Evolutionary conservation across 148 eudicot genomes (phyloP).

Genomic region (Rhododendron molle): DNA sequence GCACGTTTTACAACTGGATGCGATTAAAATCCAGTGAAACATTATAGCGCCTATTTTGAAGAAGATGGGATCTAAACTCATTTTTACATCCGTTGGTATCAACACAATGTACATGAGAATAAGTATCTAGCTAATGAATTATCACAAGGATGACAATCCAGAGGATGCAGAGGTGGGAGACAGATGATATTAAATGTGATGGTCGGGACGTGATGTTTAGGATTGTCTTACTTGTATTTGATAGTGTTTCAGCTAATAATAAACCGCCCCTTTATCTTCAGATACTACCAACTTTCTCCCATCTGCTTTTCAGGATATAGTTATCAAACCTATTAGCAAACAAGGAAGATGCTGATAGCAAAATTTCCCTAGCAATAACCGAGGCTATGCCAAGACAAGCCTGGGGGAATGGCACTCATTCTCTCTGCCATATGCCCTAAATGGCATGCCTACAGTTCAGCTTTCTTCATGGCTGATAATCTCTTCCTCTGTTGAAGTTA

Average conservation of each 20-base stretch:
- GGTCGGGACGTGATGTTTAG: background rate
- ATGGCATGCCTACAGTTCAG: background rate
- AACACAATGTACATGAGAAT: background rate
- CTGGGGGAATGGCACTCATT: background rate
- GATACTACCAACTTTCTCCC: background rate
- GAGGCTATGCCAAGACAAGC: background rate
- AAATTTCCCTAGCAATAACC: background rate
- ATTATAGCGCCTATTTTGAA: background rate
- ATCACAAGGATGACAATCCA: background rate
- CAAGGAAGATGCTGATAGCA: background rate
- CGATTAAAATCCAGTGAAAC: background rate
- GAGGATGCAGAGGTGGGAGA: background rate
- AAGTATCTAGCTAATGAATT: background rate
- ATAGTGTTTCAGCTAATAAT: too few species aligned
- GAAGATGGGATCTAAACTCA: background rate
- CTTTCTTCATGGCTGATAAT: background rate
- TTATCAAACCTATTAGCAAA: background rate
- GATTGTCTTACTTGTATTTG: background rate
- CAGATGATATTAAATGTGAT: too few species aligned
- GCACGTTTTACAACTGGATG: background rate
- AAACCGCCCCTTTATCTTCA: background rate
- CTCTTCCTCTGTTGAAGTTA: background rate
- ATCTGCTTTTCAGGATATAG: background rate
- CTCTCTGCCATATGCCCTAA: background rate
- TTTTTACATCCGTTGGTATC: background rate